Evolutionary conservation across 108 stramenopile genomes (phyloP), one percentile per base, ranked within the genome.

Genomic region (Skeletonema grethae): DNA sequence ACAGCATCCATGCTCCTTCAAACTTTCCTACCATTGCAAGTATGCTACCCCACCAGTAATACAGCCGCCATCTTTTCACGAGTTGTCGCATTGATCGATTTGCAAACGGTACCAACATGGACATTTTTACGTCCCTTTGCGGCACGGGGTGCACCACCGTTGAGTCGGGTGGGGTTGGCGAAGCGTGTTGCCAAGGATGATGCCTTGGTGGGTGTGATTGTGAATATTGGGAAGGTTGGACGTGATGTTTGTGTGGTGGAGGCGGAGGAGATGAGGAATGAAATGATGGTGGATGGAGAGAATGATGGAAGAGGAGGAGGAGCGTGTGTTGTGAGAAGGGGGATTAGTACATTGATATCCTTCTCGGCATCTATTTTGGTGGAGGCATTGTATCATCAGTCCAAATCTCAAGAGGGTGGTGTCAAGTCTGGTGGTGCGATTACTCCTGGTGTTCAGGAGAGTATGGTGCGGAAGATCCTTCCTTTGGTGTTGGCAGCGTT

Each of bases 81-180:
- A 0, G 36, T 79, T 3, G 55, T 93, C 25, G 80, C 86, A 48
- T 56, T 90, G 43, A 50, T 89, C 11, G 86, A 90, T 75, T 63
- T 95, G 39, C 78, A 84, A 22, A 34, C 73, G 4, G 29, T 45
- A 12, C 89, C 65, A 0, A 60, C 67, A 9, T 95, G 86, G 82
- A 46, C 78, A 4, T 90, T 83, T 63, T 56, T 92, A 16, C 69
- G 88, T 36, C 89, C 87, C 3, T 89, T 86, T 69, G 89, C 89
- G 2, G 79, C 75, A 10, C 30, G 57, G 10, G 66, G 58, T 71
- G 50, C 84, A 66, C 22, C 61, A 24, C 36, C 79, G 46, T 43
- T 66, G 16, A 77, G 63, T 86, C 39, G 80, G 18, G 53, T 48
- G 70, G 72, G 63, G 11, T 66, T 93, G 61, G 82, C 84, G 59